These are phyloP conservation scores for Melaleuca quinquenervia DNA, from an alignment of 345 rosid genomes.

Conservation along the genomic window DNA sequence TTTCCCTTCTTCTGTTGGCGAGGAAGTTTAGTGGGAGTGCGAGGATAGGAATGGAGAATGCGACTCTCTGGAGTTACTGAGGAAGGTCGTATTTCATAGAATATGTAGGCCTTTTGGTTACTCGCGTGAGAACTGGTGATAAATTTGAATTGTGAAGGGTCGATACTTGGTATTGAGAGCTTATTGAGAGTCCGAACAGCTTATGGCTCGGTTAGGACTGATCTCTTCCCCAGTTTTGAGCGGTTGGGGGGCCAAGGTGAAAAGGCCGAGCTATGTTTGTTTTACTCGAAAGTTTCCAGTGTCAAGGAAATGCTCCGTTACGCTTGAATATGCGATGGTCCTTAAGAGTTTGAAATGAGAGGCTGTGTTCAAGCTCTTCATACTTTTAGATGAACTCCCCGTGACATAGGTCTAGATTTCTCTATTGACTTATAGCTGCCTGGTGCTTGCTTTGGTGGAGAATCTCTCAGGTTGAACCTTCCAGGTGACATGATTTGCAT, in stretches of 20 bases:
- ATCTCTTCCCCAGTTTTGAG: too few relatives aligned
- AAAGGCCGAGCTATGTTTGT: neutral
- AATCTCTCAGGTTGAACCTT: constrained; percentile 12
- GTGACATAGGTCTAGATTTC: neutral
- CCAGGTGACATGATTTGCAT: constrained; percentile 15
- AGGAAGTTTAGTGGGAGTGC: neutral
- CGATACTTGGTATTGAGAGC: neutral
- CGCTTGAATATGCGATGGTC: neutral
- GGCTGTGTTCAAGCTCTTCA: neutral
- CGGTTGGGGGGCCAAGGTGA: neutral
- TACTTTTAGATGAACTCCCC: neutral
- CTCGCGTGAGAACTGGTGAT: neutral
- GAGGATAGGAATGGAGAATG: neutral
- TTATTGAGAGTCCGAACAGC: neutral
- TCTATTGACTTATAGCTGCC: neutral
- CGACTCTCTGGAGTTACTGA: constrained; percentile 1
- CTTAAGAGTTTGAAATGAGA: neutral
- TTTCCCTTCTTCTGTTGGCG: neutral
- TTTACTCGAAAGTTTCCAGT: neutral
- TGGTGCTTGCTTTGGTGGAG: constrained; percentile 11
- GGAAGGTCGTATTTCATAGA: neutral
- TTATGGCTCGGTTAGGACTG: constrained; percentile 11
- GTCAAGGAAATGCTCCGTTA: neutral
- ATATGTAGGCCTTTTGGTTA: neutral
- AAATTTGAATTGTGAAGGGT: neutral